A percentile compares a stretch with the other conserved stretches of the same genome.
phyloP scores from a whole-genome alignment of 352 stramenopile species.

The Nothophytophthora sp. region DNA sequence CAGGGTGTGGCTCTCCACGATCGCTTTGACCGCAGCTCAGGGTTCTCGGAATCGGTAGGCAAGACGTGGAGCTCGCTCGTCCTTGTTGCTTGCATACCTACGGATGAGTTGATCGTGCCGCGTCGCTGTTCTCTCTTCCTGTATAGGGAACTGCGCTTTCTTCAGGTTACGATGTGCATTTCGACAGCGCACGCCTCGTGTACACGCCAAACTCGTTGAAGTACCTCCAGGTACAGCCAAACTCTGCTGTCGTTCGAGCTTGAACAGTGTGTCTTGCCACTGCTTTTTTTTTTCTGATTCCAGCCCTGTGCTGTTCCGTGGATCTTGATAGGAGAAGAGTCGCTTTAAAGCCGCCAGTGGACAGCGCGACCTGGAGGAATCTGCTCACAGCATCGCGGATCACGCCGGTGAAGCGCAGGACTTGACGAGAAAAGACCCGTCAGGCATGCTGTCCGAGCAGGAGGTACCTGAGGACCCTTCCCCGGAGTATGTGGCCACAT shows the following conservation, averaged over 20 bases:
- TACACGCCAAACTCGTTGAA: slow-evolving; percentile 78
- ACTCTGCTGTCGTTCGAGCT: slow-evolving; percentile 4
- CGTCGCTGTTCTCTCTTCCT: no score
- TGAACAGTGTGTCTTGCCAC: no score
- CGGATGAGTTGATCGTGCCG: no score
- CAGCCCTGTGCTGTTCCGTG: neutral
- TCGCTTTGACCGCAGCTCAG: slow-evolving; percentile 20
- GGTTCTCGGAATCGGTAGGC: slow-evolving; percentile 35
- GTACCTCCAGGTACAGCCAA: slow-evolving; percentile 76
- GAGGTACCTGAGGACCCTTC: slow-evolving; percentile 24
- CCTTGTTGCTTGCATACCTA: no score
- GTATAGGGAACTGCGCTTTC: slow-evolving; percentile 53
- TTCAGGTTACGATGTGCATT: slow-evolving; percentile 69
- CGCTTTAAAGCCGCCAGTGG: slow-evolving; percentile 9
- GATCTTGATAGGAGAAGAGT: slow-evolving; percentile 26
- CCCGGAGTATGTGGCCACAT: slow-evolving; percentile 29
- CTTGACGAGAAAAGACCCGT: slow-evolving; percentile 10
- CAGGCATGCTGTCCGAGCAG: slow-evolving; percentile 14
- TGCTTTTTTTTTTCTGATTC: neutral
- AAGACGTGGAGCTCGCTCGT: neutral
- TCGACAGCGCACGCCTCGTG: slow-evolving; percentile 46
- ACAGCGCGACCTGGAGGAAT: neutral
- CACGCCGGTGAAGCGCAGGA: slow-evolving; percentile 24
- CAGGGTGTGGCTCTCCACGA: slow-evolving; percentile 20
- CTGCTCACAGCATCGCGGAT: slow-evolving; percentile 10